Evolutionary conservation across 805 yeast genomes (phyloP).

Genomic region (Pichia nanzhaoensis): DNA sequence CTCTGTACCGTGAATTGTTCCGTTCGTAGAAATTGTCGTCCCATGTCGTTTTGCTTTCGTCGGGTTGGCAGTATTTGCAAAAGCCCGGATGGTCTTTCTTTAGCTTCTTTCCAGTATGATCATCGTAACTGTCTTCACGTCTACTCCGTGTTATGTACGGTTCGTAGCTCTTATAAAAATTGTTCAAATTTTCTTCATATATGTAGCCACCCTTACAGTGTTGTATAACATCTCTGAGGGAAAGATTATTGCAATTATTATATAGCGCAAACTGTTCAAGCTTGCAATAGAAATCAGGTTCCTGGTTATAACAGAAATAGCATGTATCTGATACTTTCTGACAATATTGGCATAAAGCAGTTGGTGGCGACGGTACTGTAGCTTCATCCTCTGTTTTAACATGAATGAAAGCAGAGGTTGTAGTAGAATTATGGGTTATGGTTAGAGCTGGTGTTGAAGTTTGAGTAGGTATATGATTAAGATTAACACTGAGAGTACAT

Average conservation of each 20-base stretch:
- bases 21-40: constrained; percentile 13
- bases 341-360: constrained; percentile 5
- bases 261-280: constrained; percentile 4
- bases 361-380: background rate
- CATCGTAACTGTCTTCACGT: constrained; percentile 5
- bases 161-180: constrained; percentile 4
- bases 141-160: constrained; percentile 10
- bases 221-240: constrained; percentile 1
- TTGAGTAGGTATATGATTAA: no score
- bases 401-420: no score
- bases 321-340: constrained; percentile 7
- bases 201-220: constrained; percentile 4
- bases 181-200: constrained; percentile 8
- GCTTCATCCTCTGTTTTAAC: no score
- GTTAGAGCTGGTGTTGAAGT: no score
- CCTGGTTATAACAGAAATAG: constrained; percentile 6
- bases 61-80: constrained; percentile 7
- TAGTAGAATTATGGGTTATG: no score
- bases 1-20: constrained; percentile 16
- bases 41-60: background rate
- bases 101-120: constrained; percentile 1
- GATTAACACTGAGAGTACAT: no score
- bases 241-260: constrained; percentile 3
- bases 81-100: constrained; percentile 12
- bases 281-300: constrained; percentile 4